phyloP scores from a whole-genome alignment of 2,329 filamentous ascomycete genomes.

The Colletotrichum trifolii region DNA sequence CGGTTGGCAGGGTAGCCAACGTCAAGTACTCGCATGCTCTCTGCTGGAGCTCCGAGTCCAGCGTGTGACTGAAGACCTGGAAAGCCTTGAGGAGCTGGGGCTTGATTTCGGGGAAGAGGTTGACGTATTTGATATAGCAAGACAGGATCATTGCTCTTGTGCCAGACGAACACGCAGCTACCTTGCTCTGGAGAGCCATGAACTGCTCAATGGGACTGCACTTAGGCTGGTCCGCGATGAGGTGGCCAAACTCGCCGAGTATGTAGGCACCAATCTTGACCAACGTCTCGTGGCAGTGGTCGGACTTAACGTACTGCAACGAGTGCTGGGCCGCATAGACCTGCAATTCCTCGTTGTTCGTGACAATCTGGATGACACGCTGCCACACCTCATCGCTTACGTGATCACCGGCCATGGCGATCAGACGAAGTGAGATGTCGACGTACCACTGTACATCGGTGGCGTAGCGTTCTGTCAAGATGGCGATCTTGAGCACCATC shows the following conservation, averaged over 20 bases:
- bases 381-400: slow-evolving; percentile 99
- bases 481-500: slow-evolving; percentile 99
- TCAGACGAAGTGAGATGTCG: slow-evolving; percentile 92
- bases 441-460: slow-evolving; percentile 99
- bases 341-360: slow-evolving; percentile 98
- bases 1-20: slow-evolving; percentile 84
- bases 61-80: slow-evolving; percentile 89
- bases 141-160: slow-evolving; percentile 95
- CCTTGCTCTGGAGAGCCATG: slow-evolving; percentile 89
- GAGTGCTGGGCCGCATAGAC: slow-evolving; percentile 96
- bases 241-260: slow-evolving; percentile 94
- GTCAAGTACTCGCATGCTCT: slow-evolving; percentile 94
- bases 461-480: slow-evolving; percentile 97
- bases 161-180: slow-evolving; percentile 86
- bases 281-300: slow-evolving; percentile 95
- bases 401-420: slow-evolving; percentile 97
- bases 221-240: slow-evolving; percentile 90
- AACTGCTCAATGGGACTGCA: slow-evolving; percentile 99
- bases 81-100: slow-evolving; percentile 93
- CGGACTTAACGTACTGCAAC: slow-evolving; percentile 89
- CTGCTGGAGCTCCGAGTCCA: slow-evolving; percentile 96
- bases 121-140: slow-evolving; percentile 97
- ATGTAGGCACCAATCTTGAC: slow-evolving; percentile 98
- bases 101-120: slow-evolving; percentile 98
- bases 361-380: slow-evolving; percentile 97